Evolutionary conservation across 768 basidiomycete genomes (phyloP).

Genomic region (Tricholoma furcatifolium): DNA sequence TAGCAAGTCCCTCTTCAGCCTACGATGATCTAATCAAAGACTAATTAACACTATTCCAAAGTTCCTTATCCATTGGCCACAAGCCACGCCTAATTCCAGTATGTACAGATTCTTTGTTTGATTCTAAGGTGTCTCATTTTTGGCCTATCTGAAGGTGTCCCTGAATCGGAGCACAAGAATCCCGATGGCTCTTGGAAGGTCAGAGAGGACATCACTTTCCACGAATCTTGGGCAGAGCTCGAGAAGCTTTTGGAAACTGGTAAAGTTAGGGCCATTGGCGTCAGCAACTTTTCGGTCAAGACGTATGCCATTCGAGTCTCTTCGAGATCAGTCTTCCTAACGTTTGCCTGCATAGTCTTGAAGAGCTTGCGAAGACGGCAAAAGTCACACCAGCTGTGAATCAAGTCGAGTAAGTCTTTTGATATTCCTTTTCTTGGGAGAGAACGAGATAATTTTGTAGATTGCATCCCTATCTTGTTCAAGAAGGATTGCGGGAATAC

Average conservation of each 20-base stretch:
- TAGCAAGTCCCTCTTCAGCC: conserved; percentile 23
- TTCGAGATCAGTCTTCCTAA: background rate
- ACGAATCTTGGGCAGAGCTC: conserved; percentile 48
- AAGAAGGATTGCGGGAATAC: conserved; percentile 45
- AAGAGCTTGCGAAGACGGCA: conserved; percentile 38
- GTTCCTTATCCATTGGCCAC: conserved; percentile 56
- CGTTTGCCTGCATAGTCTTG: conserved; percentile 24
- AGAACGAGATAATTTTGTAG: conserved; percentile 19
- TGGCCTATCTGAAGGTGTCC: conserved; percentile 11
- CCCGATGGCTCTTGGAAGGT: conserved; percentile 34
- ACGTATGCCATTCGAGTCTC: conserved; percentile 31
- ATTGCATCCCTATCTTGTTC: conserved; percentile 51
- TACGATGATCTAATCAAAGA: background rate
- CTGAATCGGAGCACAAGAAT: conserved; percentile 20
- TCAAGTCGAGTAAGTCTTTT: conserved; percentile 41
- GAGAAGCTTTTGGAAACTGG: conserved; percentile 48
- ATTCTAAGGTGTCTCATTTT: background rate
- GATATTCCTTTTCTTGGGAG: background rate
- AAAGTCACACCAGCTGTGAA: conserved; percentile 46
- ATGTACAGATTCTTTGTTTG: background rate
- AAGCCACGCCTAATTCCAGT: conserved; percentile 32
- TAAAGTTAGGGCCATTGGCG: conserved; percentile 50
- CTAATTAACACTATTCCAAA: conserved; percentile 12
- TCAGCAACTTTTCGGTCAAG: conserved; percentile 61
- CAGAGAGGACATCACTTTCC: conserved; percentile 32